Base-by-base conservation (phyloP, 2,329 filamentous ascomycete genomes). In the Penicillium aurantiogriseum region DNA sequence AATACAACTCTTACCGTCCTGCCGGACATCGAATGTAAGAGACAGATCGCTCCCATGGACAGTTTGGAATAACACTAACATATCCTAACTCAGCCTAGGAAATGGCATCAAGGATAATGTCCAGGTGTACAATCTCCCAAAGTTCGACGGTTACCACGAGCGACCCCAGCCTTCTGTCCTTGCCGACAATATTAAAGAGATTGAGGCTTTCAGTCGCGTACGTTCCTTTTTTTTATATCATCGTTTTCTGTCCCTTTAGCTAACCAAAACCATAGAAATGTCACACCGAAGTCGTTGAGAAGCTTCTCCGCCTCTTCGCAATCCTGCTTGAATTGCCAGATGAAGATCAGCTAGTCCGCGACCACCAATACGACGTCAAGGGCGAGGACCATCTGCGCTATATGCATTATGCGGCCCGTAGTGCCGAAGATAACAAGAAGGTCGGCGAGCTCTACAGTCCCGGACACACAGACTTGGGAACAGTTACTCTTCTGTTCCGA, bases 301-400 rank as follows among this genome's bases (percentile, higher is more conserved):
- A 72, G 31, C 75, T 88, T 0, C 79, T 87, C 10, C 79, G 80
- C 0, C 79, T 88, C 2, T 85, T 88, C 51, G 85, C 85, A 5
- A 79, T 86, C 36, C 76, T 87, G 0, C 77, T 88, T 0, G 79
- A 88, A 63, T 74, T 88, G 0, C 82, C 83, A 0, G 79, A 84
- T 36, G 84, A 88, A 65, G 79, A 85, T 2, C 78, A 81, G 55
- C 75, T 88, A 35, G 77, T 83, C 60, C 75, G 79, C 19, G 74
- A 82, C 8, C 85, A 88, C 67, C 76, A 75, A 17, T 88, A 86
- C 68, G 79, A 85, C 2, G 76, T 79, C n/a, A 78, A 81, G 29
- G 79, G 81, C 19, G 84, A 87, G 59, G 83, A 84, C 25, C 84
- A 87, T 56, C 76, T 87, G n/a, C 79, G 85, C 3, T 87, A 86